These are phyloP conservation scores for Yamadazyma trypodendri DNA, from an alignment of 1,139 yeast genomes.

Conservation along the genomic window DNA sequence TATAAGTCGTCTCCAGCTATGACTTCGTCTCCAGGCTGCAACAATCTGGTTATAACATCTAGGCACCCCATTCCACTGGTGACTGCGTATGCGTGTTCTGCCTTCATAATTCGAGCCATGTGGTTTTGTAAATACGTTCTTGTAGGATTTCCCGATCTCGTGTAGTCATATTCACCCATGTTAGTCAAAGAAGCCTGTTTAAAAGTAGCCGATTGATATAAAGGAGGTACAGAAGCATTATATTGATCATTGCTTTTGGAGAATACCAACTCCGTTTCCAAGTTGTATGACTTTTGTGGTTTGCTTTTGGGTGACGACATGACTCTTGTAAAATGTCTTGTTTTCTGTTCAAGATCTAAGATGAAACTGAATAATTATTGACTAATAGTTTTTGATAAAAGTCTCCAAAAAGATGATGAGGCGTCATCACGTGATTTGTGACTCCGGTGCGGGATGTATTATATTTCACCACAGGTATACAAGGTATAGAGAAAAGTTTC, in stretches of 20 bases:
- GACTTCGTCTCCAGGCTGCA: constrained; percentile 78
- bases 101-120: constrained; percentile 72
- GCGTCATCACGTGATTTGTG: constrained; percentile 1
- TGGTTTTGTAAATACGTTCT: constrained; percentile 78
- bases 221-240: constrained; percentile 82
- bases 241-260: constrained; percentile 67
- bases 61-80: constrained; percentile 92
- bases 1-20: constrained; percentile 92
- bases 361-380: constrained; percentile 1
- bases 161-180: constrained; percentile 87
- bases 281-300: constrained; percentile 24
- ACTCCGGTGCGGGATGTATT: constrained; percentile 3
- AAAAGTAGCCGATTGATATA: constrained; percentile 91
- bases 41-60: constrained; percentile 74
- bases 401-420: not conserved
- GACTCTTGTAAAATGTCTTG: not conserved
- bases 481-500: no score
- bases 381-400: not conserved
- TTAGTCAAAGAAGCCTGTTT: constrained; percentile 73
- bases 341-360: not conserved
- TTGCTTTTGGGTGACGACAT: constrained; percentile 7
- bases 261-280: constrained; percentile 77
- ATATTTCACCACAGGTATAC: no score
- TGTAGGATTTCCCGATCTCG: constrained; percentile 94
- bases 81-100: constrained; percentile 73